Base-by-base conservation (phyloP, 345 rosid genomes). In the Raphanus sativus region DNA sequence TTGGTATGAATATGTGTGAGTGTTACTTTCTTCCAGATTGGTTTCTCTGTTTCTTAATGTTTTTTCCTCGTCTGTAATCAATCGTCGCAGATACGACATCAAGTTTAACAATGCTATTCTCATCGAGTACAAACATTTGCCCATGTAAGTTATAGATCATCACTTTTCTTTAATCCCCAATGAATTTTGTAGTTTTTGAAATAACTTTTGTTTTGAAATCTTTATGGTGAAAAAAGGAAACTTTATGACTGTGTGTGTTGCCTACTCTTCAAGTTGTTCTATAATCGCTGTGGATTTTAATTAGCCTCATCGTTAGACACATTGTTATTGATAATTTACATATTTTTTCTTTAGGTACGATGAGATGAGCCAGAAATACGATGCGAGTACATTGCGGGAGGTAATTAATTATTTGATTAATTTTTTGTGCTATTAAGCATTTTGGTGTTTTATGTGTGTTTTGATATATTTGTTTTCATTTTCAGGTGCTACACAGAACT, bases 91-190 rank as follows among this genome's bases (percentile, higher is more conserved):
- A 81, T 94, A 90, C 70, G 96, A 87, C 21, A 62, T 94, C 88
- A 87, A 84, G 86, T 80, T 86, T 83, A 92, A 90, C 92, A 81
- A 94, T 85, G 97, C 98, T 13, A 94, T 94, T 77, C 92, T 95
- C 38, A 98, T 97, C 0, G 99, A 95, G 73, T 97, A 95, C 71
- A 95, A 92, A 85, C 98, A 92, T 78, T 69, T 94, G 62, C 89
- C 97, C 6, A 94, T 94, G 98, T 94, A 83, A 86, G 94, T n/a
- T 42, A 42, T 13, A 48, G 7, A 48, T 48, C 0, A 21, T 54
- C 55, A 28, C 34, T 28, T 62, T 69, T 30, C 26, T 38, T 13
- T 33, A 13, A 56, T 33, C 70, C 5, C 11, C 13, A 45, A 4
- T 59, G 15, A 10, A 3, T 4, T 36, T 67, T 26, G 30, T 8